Percentiles rank a stretch among this genome's conserved stretches.
Conservation (phyloP, 2,329 filamentous ascomycete genomes). For the Epichloe elymi region DNA sequence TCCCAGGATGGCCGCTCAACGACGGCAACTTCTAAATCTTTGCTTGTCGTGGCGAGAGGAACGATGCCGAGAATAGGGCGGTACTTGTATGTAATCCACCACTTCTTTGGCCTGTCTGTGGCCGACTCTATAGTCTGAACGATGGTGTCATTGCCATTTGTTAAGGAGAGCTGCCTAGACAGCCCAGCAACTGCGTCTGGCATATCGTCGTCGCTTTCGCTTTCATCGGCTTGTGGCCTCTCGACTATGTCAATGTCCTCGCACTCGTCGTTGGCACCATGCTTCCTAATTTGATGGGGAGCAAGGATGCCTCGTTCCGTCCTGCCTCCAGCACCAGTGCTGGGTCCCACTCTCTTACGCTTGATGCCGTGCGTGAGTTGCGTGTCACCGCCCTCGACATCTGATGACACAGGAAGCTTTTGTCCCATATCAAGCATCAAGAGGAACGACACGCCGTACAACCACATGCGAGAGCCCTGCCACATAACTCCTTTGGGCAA, state of each 20-base stretch:
- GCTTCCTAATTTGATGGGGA: conserved; percentile 29
- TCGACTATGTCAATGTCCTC: conserved; percentile 27
- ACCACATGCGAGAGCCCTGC: conserved; percentile 68
- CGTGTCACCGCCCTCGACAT: conserved; percentile 18
- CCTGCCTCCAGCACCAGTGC: conserved; percentile 39
- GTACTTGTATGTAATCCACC: conserved; percentile 88
- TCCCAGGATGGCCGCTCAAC: conserved; percentile 82
- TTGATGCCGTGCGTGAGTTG: conserved; percentile 28
- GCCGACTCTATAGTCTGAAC: conserved; percentile 5
- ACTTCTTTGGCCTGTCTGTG: conserved; percentile 23
- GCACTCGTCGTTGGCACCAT: conserved; percentile 26
- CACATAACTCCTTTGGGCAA: conserved; percentile 74
- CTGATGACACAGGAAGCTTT: conserved; percentile 40
- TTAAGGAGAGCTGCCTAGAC: conserved; percentile 18
- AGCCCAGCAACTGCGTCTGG: conserved; percentile 21
- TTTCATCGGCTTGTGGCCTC: conserved; percentile 20
- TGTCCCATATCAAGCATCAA: conserved; percentile 81
- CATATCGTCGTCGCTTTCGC: conserved; percentile 26
- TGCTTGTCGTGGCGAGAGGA: conserved; percentile 26
- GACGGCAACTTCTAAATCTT: conserved; percentile 64
- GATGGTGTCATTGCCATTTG: conserved; percentile 10
- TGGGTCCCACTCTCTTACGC: conserved; percentile 37
- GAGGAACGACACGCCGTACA: conserved; percentile 76
- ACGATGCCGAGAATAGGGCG: conserved; percentile 73
- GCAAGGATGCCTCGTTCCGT: conserved; percentile 34